phyloP scores from a whole-genome alignment of 352 stramenopile genomes.

The Phytophthora tubulina region DNA sequence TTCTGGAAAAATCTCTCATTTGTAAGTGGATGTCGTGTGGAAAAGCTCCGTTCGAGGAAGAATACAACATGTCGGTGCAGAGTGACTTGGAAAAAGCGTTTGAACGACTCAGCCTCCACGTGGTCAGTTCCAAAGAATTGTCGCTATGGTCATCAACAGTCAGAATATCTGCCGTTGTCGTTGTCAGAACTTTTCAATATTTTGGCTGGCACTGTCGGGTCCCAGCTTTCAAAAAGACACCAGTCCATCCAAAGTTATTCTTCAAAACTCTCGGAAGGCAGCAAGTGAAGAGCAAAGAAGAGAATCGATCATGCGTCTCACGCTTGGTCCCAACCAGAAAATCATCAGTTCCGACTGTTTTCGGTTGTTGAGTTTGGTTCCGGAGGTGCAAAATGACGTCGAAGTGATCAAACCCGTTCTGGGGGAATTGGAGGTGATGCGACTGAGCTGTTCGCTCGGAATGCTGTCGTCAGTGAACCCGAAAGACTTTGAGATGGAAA shows the following conservation, averaged over 20 bases:
- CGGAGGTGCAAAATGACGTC: slow-evolving; percentile 70
- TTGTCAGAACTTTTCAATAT: slow-evolving; percentile 1
- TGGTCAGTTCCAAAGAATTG: slow-evolving; percentile 14
- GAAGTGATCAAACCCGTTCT: slow-evolving; percentile 78
- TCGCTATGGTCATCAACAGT: slow-evolving; percentile 19
- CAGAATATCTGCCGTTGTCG: background rate
- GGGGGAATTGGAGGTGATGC: slow-evolving; percentile 74
- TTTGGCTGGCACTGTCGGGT: slow-evolving; percentile 6
- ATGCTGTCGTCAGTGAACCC: slow-evolving; percentile 55
- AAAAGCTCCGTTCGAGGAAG: slow-evolving; percentile 23
- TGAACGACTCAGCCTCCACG: slow-evolving; percentile 19
- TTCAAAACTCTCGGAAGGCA: slow-evolving; percentile 18
- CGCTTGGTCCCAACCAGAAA: slow-evolving; percentile 26
- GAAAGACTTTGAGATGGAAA: slow-evolving; percentile 65
- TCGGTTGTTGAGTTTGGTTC: slow-evolving; percentile 61
- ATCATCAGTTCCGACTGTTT: slow-evolving; percentile 55
- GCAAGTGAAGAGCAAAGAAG: slow-evolving; percentile 20
- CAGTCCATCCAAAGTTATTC: slow-evolving; percentile 4
- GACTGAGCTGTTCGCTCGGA: slow-evolving; percentile 63
- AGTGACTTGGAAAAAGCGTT: slow-evolving; percentile 28
- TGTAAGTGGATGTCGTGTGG: slow-evolving; percentile 27
- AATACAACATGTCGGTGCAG: slow-evolving; percentile 15
- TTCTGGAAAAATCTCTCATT: slow-evolving; percentile 29
- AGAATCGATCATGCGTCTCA: slow-evolving; percentile 26
- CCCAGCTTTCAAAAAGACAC: slow-evolving; percentile 5